A percentile compares a stretch with the other conserved stretches of the same genome.
Conservation (phyloP, 2,329 filamentous ascomycete species). For the Pseudocercospora eumusae region DNA sequence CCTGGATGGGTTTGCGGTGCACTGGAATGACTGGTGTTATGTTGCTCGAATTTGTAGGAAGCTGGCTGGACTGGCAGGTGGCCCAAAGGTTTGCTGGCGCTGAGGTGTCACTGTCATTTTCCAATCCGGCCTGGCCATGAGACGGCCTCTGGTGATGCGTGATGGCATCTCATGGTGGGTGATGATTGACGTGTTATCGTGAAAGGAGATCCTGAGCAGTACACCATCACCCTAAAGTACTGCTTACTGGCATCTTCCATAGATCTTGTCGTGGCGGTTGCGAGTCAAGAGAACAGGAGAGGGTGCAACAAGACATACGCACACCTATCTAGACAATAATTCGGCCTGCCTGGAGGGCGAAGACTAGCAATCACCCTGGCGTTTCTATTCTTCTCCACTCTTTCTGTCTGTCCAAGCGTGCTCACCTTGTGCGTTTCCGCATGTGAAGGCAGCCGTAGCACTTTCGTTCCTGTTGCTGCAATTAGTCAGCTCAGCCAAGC, state of each 20-base stretch:
- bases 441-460: not conserved
- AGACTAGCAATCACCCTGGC: not conserved
- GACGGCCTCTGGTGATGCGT: not conserved
- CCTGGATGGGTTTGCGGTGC: not conserved
- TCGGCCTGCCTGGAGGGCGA: not conserved
- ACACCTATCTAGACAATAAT: conserved; percentile 7
- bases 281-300: not conserved
- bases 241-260: not conserved
- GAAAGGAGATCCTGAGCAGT: not conserved
- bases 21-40: not conserved
- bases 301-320: not conserved
- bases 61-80: not conserved
- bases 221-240: not conserved
- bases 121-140: not conserved
- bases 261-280: not conserved
- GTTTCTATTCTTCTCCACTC: not conserved
- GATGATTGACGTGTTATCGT: not conserved
- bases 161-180: not conserved
- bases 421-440: not conserved
- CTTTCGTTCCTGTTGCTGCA: not conserved
- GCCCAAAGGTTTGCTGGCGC: not conserved
- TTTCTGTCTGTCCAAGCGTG: not conserved
- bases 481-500: not conserved
- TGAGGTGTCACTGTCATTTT: not conserved
- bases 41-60: not conserved